These are phyloP conservation scores for Pyrenochaeta sp. DNA, from an alignment of 2,329 filamentous ascomycete species.

Conservation along the genomic window DNA sequence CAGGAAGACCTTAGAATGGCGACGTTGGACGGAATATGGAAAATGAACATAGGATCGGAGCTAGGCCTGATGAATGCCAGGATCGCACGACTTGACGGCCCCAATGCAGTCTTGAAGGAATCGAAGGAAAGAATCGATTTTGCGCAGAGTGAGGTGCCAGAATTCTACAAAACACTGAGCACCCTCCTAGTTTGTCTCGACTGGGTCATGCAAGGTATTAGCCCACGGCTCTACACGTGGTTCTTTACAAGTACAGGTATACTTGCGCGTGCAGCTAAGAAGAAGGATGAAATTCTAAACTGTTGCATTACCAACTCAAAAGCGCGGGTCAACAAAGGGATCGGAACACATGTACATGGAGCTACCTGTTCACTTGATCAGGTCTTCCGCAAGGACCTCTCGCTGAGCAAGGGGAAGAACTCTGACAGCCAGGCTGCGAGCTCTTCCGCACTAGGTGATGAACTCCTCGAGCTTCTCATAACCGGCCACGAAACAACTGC, in stretches of 20 bases:
- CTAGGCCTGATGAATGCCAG: conserved; percentile 4
- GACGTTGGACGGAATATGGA: conserved; percentile 14
- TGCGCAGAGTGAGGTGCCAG: not conserved
- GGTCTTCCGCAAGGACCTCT: not conserved
- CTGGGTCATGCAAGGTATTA: conserved; percentile 11
- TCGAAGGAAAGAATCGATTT: not conserved
- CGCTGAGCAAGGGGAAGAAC: not conserved
- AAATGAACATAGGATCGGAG: conserved; percentile 9
- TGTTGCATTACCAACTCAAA: not conserved
- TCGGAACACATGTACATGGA: not conserved
- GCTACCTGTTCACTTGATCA: conserved; percentile 6
- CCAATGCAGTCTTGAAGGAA: not conserved
- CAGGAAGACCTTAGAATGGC: conserved; percentile 3
- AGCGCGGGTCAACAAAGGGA: not conserved
- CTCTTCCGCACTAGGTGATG: conserved; percentile 7
- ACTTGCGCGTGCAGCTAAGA: conserved; percentile 1
- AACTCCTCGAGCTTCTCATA: conserved; percentile 14
- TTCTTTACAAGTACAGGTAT: conserved; percentile 6
- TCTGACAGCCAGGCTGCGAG: not conserved
- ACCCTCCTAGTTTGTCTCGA: conserved; percentile 3
- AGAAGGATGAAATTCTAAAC: conserved; percentile 5
- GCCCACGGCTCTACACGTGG: conserved; percentile 4
- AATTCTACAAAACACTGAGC: conserved; percentile 2
- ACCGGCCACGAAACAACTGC: conserved; percentile 17
- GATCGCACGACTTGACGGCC: not conserved